Percentiles rank a stretch among this genome's conserved stretches.
These are phyloP conservation scores for Reticulascus tulasneorum DNA, from an alignment of 2,329 filamentous ascomycete species.

Conservation along the genomic window DNA sequence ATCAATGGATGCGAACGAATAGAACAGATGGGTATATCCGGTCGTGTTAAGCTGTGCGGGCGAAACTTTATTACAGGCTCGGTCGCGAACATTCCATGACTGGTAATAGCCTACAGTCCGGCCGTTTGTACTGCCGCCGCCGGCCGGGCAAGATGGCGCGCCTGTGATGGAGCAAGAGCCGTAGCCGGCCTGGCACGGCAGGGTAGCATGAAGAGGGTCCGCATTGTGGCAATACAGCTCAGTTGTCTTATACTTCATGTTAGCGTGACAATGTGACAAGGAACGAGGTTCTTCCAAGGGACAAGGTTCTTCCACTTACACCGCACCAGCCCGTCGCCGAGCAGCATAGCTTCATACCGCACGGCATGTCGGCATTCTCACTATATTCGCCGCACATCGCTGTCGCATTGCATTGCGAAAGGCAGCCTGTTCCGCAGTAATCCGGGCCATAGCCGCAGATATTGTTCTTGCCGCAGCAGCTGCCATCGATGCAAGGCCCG, in stretches of 20 bases:
- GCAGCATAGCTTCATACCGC: conserved; percentile 1
- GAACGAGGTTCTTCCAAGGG: neutral
- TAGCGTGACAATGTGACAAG: conserved; percentile 16
- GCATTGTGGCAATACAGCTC: neutral
- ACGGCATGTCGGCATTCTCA: neutral
- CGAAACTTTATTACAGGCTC: neutral
- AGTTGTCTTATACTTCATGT: conserved; percentile 17
- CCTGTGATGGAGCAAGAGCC: neutral
- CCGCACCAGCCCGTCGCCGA: conserved; percentile 1
- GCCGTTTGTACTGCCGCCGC: neutral
- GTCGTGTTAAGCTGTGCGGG: neutral
- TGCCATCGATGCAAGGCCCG: no score
- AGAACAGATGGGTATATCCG: neutral
- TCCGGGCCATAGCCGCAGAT: neutral
- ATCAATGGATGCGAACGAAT: neutral
- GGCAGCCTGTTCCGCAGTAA: neutral
- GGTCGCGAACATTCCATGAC: conserved; percentile 1
- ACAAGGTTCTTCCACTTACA: neutral
- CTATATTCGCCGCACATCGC: conserved; percentile 1
- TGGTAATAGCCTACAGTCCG: conserved; percentile 1
- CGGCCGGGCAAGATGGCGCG: neutral
- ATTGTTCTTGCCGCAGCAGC: neutral
- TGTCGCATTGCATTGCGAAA: conserved; percentile 1
- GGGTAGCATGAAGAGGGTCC: conserved; percentile 1
- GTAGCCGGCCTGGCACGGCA: conserved; percentile 1